Base-by-base conservation (phyloP, 441 rosid genomes). In the Flueggea neowawraea region DNA sequence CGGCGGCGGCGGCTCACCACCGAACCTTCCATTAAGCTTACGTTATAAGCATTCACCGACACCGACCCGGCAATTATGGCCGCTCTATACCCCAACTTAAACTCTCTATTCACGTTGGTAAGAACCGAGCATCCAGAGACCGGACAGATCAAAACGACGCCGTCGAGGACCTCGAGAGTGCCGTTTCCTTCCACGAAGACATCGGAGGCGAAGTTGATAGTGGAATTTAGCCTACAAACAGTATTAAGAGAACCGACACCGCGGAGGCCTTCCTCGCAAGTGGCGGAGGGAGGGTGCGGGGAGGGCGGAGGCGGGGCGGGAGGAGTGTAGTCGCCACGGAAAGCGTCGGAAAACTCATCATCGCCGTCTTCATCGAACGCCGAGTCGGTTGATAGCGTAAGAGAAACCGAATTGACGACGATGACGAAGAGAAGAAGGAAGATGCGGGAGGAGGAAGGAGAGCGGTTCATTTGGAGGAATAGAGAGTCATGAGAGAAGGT, bases 161-260 rank as follows among this genome's bases (percentile, higher is more conserved):
- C 78, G 48, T 83, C 73, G 55, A 77, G 82, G 15, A 88, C 10
- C 22, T 64, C 68, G 10, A 88, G 71, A 54, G 73, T 80, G 32
- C 95, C 95, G 60, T 54, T 72, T 55, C 95, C 95, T 60, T 70
- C 80, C 32, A 85, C 65, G 62, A 83, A 85, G 58, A 83, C 78
- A 55, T 88, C 77, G 17, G 61, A 70, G 8, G 57, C 44, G 73
- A 88, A 78, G 43, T 62, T 61, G 57, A 82, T 62, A 52, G 75
- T 77, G 41, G 85, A 76, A 73, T 73, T 75, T 28, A 88, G 69
- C 79, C 71, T 54, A 67, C 95, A 88, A 32, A 74, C 61, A n/a
- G 88, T 78, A 52, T 85, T 75, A 0, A 84, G 78, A 12, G 91
- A 75, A 32, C 95, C 95, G 52, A 79, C 52, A 61, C 95, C 91